Evolutionary conservation across 2,329 filamentous ascomycete genomes (phyloP).

Genomic region (Fusarium brevicatenulatum): DNA sequence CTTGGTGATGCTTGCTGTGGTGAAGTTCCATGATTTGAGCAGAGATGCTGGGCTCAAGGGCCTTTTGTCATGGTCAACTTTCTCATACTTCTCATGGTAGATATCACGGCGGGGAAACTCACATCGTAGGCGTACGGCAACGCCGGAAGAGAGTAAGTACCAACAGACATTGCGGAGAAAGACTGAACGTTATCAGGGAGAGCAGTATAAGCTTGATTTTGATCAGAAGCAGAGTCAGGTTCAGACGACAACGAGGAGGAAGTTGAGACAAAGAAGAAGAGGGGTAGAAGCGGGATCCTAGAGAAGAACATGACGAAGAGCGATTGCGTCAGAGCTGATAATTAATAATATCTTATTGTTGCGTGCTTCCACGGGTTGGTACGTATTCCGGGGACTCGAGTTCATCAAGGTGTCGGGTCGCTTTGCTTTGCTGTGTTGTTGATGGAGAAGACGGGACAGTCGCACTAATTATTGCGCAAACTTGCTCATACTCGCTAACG

Average conservation of each 20-base stretch:
- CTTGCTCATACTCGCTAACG: conserved; percentile 45
- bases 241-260: conserved; percentile 2
- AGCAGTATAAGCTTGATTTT: background rate
- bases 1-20: conserved; percentile 81
- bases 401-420: conserved; percentile 33
- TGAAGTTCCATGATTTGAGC: conserved; percentile 84
- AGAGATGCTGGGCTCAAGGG: conserved; percentile 78
- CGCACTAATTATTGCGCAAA: conserved; percentile 35
- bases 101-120: conserved; percentile 45
- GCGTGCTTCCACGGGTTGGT: background rate
- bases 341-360: conserved; percentile 7
- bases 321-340: conserved; percentile 33
- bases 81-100: too few species aligned
- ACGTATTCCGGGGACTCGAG: conserved; percentile 6
- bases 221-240: conserved; percentile 4
- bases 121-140: conserved; percentile 78
- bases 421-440: background rate
- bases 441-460: background rate
- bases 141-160: conserved; percentile 68
- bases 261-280: conserved; percentile 22
- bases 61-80: conserved; percentile 54
- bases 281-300: conserved; percentile 28
- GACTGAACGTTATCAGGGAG: background rate
- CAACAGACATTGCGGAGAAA: conserved; percentile 49
- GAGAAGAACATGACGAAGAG: conserved; percentile 17